A percentile compares a stretch with the other conserved stretches of the same genome.
These are phyloP conservation scores for Rhynchospora breviuscula DNA, from an alignment of 176 grass and related monocot genomes.

Conservation along the genomic window DNA sequence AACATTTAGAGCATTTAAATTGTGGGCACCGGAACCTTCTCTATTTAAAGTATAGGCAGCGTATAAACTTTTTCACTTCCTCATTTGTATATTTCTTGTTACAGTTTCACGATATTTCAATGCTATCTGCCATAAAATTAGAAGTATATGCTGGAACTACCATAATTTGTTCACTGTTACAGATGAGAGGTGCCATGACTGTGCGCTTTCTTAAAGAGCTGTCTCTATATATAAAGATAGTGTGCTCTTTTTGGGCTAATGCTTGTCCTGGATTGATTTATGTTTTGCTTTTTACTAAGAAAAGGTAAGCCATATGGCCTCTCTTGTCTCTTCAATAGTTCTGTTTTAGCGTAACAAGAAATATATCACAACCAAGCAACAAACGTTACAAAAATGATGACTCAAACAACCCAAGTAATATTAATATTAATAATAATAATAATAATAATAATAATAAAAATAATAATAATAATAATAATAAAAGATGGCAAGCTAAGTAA, in stretches of 20 bases:
- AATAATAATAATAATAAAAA: not conserved
- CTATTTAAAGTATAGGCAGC: too few relatives aligned
- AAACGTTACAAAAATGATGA: too few relatives aligned
- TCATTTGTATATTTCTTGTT: too few relatives aligned
- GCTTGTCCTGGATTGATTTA: not conserved
- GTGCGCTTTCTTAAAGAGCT: not conserved
- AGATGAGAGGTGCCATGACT: not conserved
- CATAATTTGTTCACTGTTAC: not conserved
- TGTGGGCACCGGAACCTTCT: too few relatives aligned
- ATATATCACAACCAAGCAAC: not conserved
- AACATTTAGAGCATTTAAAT: too few relatives aligned
- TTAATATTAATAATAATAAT: not conserved
- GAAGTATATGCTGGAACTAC: too few relatives aligned
- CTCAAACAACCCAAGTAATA: too few relatives aligned
- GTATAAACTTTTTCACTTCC: too few relatives aligned
- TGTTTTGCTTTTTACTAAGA: not conserved
- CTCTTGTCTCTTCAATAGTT: not conserved
- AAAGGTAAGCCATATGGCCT: not conserved
- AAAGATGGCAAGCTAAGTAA: not conserved
- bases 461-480: not conserved
- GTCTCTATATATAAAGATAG: not conserved
- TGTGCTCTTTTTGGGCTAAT: not conserved
- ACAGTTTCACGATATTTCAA: too few relatives aligned
- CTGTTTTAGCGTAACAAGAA: not conserved
- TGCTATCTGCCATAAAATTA: too few relatives aligned